Conservation (phyloP, 768 basidiomycete genomes). For the Boletellus ananiceps region DNA sequence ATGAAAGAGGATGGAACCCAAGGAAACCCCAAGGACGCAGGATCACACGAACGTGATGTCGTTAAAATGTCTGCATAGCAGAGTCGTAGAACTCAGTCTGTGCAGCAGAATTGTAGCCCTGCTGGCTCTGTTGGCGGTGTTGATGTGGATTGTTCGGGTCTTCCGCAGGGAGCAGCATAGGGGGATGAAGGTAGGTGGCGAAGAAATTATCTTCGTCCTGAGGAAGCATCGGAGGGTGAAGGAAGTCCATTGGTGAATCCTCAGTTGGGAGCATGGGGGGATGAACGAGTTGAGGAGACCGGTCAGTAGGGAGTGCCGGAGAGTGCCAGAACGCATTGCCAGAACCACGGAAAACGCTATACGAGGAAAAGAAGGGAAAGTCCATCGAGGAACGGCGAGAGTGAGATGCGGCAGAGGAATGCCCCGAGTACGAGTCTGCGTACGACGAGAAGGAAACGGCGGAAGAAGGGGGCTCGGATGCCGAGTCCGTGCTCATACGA, state of each 20-base stretch:
- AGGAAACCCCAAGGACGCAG: constrained; percentile 4
- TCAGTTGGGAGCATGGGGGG: constrained; percentile 65
- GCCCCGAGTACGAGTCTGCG: constrained; percentile 55
- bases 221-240: constrained; percentile 59
- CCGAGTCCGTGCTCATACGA: constrained; percentile 60
- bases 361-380: constrained; percentile 53
- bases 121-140: constrained; percentile 21
- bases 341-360: constrained; percentile 51
- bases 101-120: constrained; percentile 12
- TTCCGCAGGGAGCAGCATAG: constrained; percentile 46
- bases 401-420: constrained; percentile 51
- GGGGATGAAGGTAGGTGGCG: constrained; percentile 50
- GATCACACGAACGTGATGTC: not conserved
- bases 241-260: constrained; percentile 68
- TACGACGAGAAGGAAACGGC: constrained; percentile 63
- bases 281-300: constrained; percentile 57
- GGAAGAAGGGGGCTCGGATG: constrained; percentile 51
- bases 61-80: constrained; percentile 32
- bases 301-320: constrained; percentile 60
- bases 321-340: constrained; percentile 72
- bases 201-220: constrained; percentile 63
- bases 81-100: constrained; percentile 34
- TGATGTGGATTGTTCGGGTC: constrained; percentile 25
- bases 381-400: constrained; percentile 66
- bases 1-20: not conserved